Evolutionary conservation across 2,329 filamentous ascomycete species (phyloP).

Genomic region (Saccharata proteae): DNA sequence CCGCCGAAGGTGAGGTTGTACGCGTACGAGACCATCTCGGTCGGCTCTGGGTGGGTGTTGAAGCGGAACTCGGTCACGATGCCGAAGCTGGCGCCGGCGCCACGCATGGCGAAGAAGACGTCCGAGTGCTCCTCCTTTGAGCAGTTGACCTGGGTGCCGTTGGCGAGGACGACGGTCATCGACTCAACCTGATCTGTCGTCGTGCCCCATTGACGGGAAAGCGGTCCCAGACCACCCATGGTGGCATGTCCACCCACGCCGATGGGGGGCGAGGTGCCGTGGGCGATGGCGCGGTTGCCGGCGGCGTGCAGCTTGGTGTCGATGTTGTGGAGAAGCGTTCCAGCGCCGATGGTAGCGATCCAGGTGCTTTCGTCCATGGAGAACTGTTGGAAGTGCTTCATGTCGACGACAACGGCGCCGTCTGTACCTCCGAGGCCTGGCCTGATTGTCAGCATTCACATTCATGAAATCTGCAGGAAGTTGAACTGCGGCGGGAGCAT

Average conservation of each 20-base stretch:
- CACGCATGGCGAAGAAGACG: constrained; percentile 31
- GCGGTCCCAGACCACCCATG: constrained; percentile 23
- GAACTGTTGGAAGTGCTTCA: constrained; percentile 37
- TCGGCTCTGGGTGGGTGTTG: constrained; percentile 22
- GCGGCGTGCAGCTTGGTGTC: constrained; percentile 22
- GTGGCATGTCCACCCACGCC: constrained; percentile 26
- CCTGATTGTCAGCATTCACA: background rate
- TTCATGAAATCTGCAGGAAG: background rate
- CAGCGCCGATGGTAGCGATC: constrained; percentile 37
- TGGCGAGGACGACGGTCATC: constrained; percentile 27
- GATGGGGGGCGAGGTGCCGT: constrained; percentile 20
- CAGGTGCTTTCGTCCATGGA: constrained; percentile 30
- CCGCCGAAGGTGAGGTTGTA: constrained; percentile 20
- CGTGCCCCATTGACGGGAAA: constrained; percentile 21
- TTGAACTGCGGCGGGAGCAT: background rate
- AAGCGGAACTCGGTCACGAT: constrained; percentile 29
- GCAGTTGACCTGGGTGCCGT: constrained; percentile 26
- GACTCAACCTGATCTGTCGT: constrained; percentile 23
- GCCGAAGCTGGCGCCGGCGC: constrained; percentile 31
- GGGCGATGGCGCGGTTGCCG: constrained; percentile 29
- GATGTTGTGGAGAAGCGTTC: constrained; percentile 34
- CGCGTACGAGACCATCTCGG: constrained; percentile 20
- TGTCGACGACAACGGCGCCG: constrained; percentile 36
- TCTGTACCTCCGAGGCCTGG: constrained; percentile 34
- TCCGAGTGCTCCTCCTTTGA: constrained; percentile 24